These are phyloP conservation scores for Omphalotus olearius DNA, from an alignment of 1,284 basidiomycete genomes.

Conservation along the genomic window DNA sequence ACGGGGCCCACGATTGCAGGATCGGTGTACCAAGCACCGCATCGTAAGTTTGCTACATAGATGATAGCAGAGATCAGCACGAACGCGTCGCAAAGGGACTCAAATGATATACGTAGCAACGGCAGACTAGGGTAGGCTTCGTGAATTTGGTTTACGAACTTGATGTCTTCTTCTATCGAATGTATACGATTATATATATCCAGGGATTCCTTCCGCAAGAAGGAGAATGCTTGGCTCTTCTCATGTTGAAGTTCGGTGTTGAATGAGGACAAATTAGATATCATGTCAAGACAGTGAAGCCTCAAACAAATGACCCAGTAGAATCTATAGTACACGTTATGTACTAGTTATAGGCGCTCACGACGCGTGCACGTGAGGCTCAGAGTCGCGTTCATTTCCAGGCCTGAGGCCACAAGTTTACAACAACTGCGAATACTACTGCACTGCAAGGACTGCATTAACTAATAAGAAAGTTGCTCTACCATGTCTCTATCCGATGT, in stretches of 20 bases:
- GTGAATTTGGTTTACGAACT: constrained; percentile 63
- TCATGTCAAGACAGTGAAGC: no score
- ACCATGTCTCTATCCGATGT: background rate
- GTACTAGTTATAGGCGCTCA: no score
- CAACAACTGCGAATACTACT: no score
- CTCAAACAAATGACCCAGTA: no score
- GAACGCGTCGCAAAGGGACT: background rate
- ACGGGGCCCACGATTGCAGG: constrained; percentile 50
- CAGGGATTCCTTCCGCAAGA: constrained; percentile 61
- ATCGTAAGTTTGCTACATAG: constrained; percentile 81
- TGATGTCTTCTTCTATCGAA: constrained; percentile 76
- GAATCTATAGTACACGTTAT: no score
- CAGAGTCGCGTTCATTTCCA: no score
- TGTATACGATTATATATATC: constrained; percentile 85
- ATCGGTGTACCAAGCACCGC: constrained; percentile 92
- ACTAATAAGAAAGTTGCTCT: background rate
- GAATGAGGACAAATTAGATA: no score
- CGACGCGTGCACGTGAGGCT: no score
- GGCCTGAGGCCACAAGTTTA: no score
- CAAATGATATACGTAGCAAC: constrained; percentile 52
- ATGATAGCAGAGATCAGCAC: background rate
- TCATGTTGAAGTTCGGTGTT: no score
- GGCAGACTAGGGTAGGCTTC: constrained; percentile 55
- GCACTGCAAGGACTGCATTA: no score
- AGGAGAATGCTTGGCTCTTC: constrained; percentile 12